Percentiles rank a stretch among this genome's conserved stretches.
Conservation (phyloP, 441 rosid genomes). For the Mallotus repandus region DNA sequence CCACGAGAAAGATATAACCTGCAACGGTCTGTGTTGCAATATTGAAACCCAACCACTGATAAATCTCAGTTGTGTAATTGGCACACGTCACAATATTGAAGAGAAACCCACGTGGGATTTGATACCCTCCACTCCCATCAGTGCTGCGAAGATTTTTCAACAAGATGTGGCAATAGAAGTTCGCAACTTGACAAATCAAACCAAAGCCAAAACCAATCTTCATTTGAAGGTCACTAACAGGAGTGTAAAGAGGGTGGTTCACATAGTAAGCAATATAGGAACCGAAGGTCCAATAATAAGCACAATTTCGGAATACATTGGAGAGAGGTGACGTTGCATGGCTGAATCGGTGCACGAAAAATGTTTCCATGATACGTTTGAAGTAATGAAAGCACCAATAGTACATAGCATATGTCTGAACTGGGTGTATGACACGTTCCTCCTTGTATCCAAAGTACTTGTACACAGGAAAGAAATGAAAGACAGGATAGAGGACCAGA, state of each 20-base stretch:
- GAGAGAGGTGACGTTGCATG: conserved; percentile 85
- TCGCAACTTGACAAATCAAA: conserved; percentile 65
- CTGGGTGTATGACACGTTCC: conserved; percentile 64
- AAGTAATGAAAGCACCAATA: conserved; percentile 95
- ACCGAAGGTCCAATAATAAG: conserved; percentile 93
- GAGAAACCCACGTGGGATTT: conserved; percentile 85
- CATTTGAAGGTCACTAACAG: conserved; percentile 80
- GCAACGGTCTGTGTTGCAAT: conserved; percentile 90
- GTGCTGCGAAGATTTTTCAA: conserved; percentile 74
- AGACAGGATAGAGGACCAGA: conserved; percentile 72
- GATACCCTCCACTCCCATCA: conserved; percentile 75
- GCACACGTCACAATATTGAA: conserved; percentile 93
- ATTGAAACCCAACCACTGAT: conserved; percentile 96
- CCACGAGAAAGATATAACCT: conserved; percentile 75
- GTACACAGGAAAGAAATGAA: conserved; percentile 86
- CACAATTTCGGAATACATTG: conserved; percentile 90
- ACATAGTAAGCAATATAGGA: conserved; percentile 72
- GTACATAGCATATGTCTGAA: conserved; percentile 89
- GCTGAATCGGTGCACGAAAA: conserved; percentile 83
- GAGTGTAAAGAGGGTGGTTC: conserved; percentile 90
- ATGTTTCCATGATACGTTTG: conserved; percentile 90
- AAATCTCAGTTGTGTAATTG: conserved; percentile 91
- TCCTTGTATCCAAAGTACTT: conserved; percentile 63
- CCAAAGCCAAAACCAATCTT: conserved; percentile 90
- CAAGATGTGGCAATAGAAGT: conserved; percentile 83